Conservation (phyloP, 2,329 filamentous ascomycete species). For the Didymella pinodella region DNA sequence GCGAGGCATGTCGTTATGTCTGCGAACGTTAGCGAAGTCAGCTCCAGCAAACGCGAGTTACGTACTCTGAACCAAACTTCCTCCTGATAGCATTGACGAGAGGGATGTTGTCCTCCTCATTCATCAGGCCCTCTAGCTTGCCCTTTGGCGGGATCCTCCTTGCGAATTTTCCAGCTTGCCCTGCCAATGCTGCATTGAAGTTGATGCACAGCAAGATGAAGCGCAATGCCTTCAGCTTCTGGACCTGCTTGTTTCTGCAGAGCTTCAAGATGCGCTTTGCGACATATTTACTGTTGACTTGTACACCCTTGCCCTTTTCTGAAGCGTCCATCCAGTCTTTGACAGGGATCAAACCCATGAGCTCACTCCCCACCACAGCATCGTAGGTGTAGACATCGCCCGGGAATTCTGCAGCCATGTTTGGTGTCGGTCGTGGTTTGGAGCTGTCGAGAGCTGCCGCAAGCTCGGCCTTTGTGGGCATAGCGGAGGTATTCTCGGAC, state of each 20-base stretch:
- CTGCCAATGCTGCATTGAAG: conserved; percentile 54
- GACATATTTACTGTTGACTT: conserved; percentile 69
- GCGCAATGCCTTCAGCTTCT: conserved; percentile 57
- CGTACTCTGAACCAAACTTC: conserved; percentile 64
- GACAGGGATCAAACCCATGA: conserved; percentile 72
- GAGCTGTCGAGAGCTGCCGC: conserved; percentile 70
- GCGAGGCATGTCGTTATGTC: conserved; percentile 67
- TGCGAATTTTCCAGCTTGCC: conserved; percentile 45
- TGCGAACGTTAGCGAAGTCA: conserved; percentile 27
- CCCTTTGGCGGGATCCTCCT: conserved; percentile 67
- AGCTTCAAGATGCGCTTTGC: conserved; percentile 67
- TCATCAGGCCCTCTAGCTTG: conserved; percentile 71
- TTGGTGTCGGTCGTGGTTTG: conserved; percentile 76
- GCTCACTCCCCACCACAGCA: conserved; percentile 70
- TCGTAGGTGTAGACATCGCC: conserved; percentile 76
- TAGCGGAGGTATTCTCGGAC: conserved; percentile 66
- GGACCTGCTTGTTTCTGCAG: conserved; percentile 61
- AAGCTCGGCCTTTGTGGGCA: conserved; percentile 72
- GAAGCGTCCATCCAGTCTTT: conserved; percentile 76
- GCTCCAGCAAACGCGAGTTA: not conserved
- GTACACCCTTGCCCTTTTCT: conserved; percentile 65
- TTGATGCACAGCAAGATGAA: conserved; percentile 60
- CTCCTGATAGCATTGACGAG: conserved; percentile 56
- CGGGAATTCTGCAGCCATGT: conserved; percentile 70
- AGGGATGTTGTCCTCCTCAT: conserved; percentile 35